Evolutionary conservation across 2,329 filamentous ascomycete genomes (phyloP).

Genomic region (Dactylellina sp.): DNA sequence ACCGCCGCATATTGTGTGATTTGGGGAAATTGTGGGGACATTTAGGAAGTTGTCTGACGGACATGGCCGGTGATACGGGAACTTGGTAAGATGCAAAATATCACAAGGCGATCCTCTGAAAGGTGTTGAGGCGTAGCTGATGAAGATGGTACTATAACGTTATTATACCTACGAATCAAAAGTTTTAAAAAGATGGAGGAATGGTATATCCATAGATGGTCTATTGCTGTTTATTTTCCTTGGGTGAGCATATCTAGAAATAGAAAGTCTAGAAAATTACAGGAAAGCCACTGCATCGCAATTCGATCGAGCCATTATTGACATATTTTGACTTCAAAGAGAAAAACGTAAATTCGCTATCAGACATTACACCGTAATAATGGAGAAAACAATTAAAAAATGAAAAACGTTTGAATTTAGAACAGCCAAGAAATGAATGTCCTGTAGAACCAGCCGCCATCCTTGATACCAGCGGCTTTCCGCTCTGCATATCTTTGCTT

Average conservation of each 20-base stretch:
- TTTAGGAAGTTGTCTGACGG: neutral
- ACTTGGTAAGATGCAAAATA: slow-evolving; percentile 17
- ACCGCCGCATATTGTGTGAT: slow-evolving; percentile 32
- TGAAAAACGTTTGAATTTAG: slow-evolving; percentile 64
- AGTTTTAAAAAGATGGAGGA: too few relatives aligned
- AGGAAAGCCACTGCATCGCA: too few relatives aligned
- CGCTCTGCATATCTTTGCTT: slow-evolving; percentile 66
- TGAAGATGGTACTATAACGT: too few relatives aligned
- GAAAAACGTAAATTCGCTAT: slow-evolving; percentile 30
- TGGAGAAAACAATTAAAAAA: slow-evolving; percentile 20
- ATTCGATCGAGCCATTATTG: too few relatives aligned
- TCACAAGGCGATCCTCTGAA: slow-evolving; percentile 16
- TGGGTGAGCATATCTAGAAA: too few relatives aligned
- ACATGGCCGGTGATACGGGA: slow-evolving; percentile 1
- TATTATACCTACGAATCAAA: too few relatives aligned
- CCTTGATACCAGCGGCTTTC: slow-evolving; percentile 59
- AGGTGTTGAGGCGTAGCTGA: slow-evolving; percentile 16
- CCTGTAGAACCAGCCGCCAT: slow-evolving; percentile 69
- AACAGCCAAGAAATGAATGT: slow-evolving; percentile 73
- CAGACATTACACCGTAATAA: slow-evolving; percentile 34
- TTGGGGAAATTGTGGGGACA: slow-evolving; percentile 28
- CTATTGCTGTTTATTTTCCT: too few relatives aligned
- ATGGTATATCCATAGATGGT: too few relatives aligned
- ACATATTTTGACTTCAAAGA: neutral
- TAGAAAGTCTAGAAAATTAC: too few relatives aligned